A percentile compares a stretch with the other conserved stretches of the same genome.
Conservation (phyloP, 495 filamentous ascomycete genomes). For the Neurospora intermedia region DNA sequence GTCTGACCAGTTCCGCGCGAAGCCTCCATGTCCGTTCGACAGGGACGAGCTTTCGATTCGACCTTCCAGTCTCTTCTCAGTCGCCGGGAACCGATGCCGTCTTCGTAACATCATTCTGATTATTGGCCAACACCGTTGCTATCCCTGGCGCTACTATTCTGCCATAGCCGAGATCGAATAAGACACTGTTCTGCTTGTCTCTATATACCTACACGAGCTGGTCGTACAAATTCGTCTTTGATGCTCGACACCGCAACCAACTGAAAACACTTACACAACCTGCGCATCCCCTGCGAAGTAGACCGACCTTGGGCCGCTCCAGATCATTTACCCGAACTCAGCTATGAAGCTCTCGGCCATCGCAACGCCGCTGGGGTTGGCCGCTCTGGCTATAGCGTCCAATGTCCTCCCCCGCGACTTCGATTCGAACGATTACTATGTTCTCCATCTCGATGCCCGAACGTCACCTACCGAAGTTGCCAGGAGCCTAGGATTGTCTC, state of each 20-base stretch:
- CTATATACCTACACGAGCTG: no score
- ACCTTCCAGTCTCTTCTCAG: neutral
- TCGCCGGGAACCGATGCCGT: neutral
- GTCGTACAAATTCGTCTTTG: neutral
- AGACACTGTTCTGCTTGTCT: neutral
- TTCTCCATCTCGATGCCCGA: conserved; percentile 62
- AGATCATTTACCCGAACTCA: conserved; percentile 5
- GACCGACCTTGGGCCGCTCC: neutral
- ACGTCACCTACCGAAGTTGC: conserved; percentile 64
- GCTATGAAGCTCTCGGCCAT: conserved; percentile 33
- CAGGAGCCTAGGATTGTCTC: conserved; percentile 56
- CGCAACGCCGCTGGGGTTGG: conserved; percentile 29
- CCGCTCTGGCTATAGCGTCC: conserved; percentile 31
- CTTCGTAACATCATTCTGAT: neutral
- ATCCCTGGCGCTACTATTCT: neutral
- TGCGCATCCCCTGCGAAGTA: neutral
- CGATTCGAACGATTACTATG: conserved; percentile 78
- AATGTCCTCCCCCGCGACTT: conserved; percentile 36
- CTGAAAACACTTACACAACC: neutral
- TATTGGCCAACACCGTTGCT: neutral
- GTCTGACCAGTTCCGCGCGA: neutral
- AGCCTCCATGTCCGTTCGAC: neutral
- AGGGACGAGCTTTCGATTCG: neutral
- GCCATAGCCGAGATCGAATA: neutral
- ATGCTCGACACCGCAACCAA: neutral